Percentiles rank a stretch among this genome's conserved stretches.
These are phyloP conservation scores for Dactylellina haptotyla DNA, from an alignment of 2,329 filamentous ascomycete genomes.

Conservation along the genomic window DNA sequence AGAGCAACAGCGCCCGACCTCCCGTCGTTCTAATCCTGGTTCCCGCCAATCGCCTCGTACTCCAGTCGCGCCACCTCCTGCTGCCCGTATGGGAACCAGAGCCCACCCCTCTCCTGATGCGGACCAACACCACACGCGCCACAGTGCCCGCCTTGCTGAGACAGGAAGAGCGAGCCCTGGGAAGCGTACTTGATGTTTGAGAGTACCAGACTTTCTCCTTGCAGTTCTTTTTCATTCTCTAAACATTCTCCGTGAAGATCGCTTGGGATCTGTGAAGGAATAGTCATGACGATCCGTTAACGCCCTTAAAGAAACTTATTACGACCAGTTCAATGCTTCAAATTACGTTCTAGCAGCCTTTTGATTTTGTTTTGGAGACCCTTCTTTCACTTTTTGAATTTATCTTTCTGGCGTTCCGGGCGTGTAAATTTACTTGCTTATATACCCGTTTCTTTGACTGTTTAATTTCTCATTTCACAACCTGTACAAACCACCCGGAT, in stretches of 20 bases:
- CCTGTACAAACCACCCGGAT: background rate
- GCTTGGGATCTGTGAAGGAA: too few relatives aligned
- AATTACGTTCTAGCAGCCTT: background rate
- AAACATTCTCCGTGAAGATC: too few relatives aligned
- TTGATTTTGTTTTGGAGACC: background rate
- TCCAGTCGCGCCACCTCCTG: conserved; percentile 14
- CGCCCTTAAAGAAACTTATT: too few relatives aligned
- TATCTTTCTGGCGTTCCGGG: conserved; percentile 32
- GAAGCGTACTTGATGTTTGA: conserved; percentile 5
- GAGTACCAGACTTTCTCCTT: background rate
- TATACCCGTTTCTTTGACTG: conserved; percentile 49
- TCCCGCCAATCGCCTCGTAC: conserved; percentile 38
- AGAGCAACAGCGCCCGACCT: conserved; percentile 32
- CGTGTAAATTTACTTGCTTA: conserved; percentile 30
- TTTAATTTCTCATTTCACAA: background rate
- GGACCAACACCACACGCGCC: conserved; percentile 20
- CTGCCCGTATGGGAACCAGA: conserved; percentile 40
- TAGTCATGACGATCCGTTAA: too few relatives aligned
- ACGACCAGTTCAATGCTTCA: too few relatives aligned
- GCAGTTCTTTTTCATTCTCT: background rate
- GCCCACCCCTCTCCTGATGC: conserved; percentile 41
- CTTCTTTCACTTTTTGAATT: conserved; percentile 1
- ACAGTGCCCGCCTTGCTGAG: conserved; percentile 34
- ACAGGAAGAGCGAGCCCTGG: conserved; percentile 14
- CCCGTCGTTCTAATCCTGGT: conserved; percentile 36